A percentile compares a stretch with the other conserved stretches of the same genome.
phyloP scores from a whole-genome alignment of 2,329 filamentous ascomycete species.

The Penicillium verrucosum region DNA sequence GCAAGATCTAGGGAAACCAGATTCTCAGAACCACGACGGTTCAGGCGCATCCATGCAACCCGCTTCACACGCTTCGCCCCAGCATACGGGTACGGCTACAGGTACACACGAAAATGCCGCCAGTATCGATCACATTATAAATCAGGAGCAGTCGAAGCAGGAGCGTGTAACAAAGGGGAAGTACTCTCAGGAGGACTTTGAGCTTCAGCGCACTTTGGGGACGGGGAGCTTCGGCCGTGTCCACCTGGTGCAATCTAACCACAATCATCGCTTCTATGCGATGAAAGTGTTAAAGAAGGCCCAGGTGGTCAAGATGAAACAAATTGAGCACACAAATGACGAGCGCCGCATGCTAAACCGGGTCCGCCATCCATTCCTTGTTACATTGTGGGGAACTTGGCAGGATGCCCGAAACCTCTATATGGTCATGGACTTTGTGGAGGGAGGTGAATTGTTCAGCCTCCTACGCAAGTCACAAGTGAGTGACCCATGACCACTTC shows the following conservation, averaged over 20 bases:
- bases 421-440: slow-evolving; percentile 99
- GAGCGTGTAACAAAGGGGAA: slow-evolving; percentile 85
- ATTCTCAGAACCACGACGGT: slow-evolving; percentile 14
- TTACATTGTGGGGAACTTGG: slow-evolving; percentile 97
- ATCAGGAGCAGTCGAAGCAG: slow-evolving; percentile 37
- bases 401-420: slow-evolving; percentile 94
- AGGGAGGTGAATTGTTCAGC: slow-evolving; percentile 96
- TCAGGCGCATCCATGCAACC: slow-evolving; percentile 38
- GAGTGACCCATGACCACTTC: slow-evolving; percentile 40
- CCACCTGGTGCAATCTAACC: slow-evolving; percentile 93
- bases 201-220: slow-evolving; percentile 83
- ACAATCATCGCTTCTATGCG: slow-evolving; percentile 97
- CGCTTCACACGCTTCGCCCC: slow-evolving; percentile 42
- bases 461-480: slow-evolving; percentile 87
- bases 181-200: slow-evolving; percentile 89
- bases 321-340: slow-evolving; percentile 98
- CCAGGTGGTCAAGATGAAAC: slow-evolving; percentile 99
- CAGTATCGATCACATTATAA: slow-evolving; percentile 80
- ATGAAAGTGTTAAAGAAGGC: slow-evolving; percentile 98
- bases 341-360: slow-evolving; percentile 93
- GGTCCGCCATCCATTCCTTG: slow-evolving; percentile 95
- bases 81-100: slow-evolving; percentile 37
- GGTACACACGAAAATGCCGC: slow-evolving; percentile 61
- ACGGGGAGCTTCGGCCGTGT: slow-evolving; percentile 97
- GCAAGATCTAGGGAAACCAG: slow-evolving; percentile 26